Conservation (phyloP, 352 stramenopile genomes). For the Globisporangium middletonii region DNA sequence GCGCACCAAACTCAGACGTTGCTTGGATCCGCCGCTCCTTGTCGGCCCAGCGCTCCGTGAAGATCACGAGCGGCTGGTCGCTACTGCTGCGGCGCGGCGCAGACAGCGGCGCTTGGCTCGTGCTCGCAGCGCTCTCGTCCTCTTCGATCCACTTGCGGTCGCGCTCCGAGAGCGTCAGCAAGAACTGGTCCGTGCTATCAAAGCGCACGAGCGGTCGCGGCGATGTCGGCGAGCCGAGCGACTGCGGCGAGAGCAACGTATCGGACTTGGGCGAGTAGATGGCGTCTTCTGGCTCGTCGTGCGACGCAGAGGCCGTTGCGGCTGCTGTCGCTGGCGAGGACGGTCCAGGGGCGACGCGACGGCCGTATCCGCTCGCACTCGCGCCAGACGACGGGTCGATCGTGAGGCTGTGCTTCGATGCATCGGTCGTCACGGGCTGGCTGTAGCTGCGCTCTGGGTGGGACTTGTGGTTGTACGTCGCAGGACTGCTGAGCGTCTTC, state of each 20-base stretch:
- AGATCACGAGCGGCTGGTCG: constrained; percentile 73
- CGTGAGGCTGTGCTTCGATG: constrained; percentile 30
- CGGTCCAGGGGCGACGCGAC: constrained; percentile 5
- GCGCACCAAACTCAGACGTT: constrained; percentile 78
- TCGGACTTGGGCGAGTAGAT: constrained; percentile 63
- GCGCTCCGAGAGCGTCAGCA: constrained; percentile 60
- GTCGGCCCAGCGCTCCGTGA: constrained; percentile 94
- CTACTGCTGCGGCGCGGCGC: constrained; percentile 4
- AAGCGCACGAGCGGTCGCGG: constrained; percentile 50
- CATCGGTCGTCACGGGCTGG: constrained; percentile 19
- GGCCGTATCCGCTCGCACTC: constrained; percentile 1
- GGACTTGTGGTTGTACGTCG: not conserved
- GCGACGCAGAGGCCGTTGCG: too few species aligned
- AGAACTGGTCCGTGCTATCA: constrained; percentile 72
- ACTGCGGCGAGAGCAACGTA: constrained; percentile 42
- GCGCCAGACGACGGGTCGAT: constrained; percentile 32
- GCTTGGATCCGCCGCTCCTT: constrained; percentile 90
- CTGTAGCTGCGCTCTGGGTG: constrained; percentile 29
- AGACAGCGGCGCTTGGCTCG: constrained; percentile 10
- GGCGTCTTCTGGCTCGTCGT: constrained; percentile 16
- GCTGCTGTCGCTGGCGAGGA: constrained; percentile 1
- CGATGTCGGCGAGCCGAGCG: constrained; percentile 48
- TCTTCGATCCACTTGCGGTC: constrained; percentile 62
- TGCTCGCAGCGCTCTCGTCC: constrained; percentile 33
- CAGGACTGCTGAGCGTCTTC: constrained; percentile 5